Percentiles rank a stretch among this genome's conserved stretches.
Evolutionary conservation across 2,329 filamentous ascomycete species (phyloP).

Genomic region (Monilinia polystroma): DNA sequence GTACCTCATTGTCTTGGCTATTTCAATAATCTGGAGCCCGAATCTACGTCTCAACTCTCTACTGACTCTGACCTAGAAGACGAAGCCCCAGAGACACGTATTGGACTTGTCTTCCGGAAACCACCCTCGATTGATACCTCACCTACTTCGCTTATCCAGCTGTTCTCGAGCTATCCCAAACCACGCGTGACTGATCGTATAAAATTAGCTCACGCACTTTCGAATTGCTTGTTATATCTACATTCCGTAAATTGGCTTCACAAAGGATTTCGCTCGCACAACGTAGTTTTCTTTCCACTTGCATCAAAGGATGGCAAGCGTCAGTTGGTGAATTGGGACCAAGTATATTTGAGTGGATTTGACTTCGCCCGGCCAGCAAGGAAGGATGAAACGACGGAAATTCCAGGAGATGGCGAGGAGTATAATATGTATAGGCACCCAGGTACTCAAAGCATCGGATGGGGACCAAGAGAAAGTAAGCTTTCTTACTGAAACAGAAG

Average conservation of each 20-base stretch:
- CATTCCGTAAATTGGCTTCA: slow-evolving; percentile 58
- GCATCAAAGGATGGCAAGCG: slow-evolving; percentile 5
- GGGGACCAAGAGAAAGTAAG: slow-evolving; percentile 26
- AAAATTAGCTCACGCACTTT: slow-evolving; percentile 51
- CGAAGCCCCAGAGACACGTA: slow-evolving; percentile 45
- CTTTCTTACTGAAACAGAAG: not conserved
- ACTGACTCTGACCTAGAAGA: slow-evolving; percentile 42
- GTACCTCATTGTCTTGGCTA: slow-evolving; percentile 53
- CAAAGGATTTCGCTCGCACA: slow-evolving; percentile 56
- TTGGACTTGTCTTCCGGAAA: slow-evolving; percentile 55
- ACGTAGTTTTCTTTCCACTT: slow-evolving; percentile 52
- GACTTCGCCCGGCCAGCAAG: slow-evolving; percentile 54
- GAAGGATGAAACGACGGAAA: slow-evolving; percentile 52
- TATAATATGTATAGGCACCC: slow-evolving; percentile 54
- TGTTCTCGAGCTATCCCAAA: slow-evolving; percentile 45
- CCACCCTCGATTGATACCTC: slow-evolving; percentile 44
- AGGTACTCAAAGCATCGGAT: slow-evolving; percentile 27
- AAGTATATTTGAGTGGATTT: slow-evolving; percentile 53
- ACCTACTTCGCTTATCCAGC: slow-evolving; percentile 49
- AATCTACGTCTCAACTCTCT: slow-evolving; percentile 14
- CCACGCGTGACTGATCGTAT: slow-evolving; percentile 54
- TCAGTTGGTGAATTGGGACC: slow-evolving; percentile 41
- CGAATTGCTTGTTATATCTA: slow-evolving; percentile 54
- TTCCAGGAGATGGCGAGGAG: slow-evolving; percentile 46
- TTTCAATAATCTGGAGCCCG: slow-evolving; percentile 45